phyloP scores from a whole-genome alignment of 208 protist genomes.

The Crithidia sp. region DNA sequence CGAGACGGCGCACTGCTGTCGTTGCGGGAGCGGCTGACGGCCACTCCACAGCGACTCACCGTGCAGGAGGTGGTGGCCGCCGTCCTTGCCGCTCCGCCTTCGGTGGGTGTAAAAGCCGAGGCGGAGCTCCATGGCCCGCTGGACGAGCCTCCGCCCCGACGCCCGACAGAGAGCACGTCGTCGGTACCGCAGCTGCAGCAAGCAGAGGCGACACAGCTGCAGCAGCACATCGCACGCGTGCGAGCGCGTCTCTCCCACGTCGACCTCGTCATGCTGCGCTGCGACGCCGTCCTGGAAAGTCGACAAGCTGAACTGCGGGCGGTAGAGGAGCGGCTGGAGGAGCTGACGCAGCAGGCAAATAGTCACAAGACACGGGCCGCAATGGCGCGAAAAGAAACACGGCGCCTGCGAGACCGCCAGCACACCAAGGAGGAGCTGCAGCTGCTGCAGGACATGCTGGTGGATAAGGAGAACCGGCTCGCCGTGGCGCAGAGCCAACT shows the following conservation, averaged over 20 bases:
- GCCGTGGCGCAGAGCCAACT: slow-evolving; percentile 35
- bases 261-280: slow-evolving; percentile 17
- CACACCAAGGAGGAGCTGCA: slow-evolving; percentile 59
- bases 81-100: slow-evolving; percentile 4
- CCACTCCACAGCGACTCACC: slow-evolving; percentile 2
- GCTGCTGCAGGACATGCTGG: slow-evolving; percentile 59
- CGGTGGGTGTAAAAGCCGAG: neutral
- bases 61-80: slow-evolving; percentile 21
- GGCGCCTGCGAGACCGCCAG: slow-evolving; percentile 41
- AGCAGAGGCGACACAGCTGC: slow-evolving; percentile 6
- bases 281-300: slow-evolving; percentile 20
- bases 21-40: neutral
- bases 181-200: neutral
- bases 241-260: slow-evolving; percentile 17
- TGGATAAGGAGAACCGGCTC: slow-evolving; percentile 57
- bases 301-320: slow-evolving; percentile 24
- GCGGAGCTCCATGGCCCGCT: neutral
- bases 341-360: slow-evolving; percentile 26
- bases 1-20: neutral
- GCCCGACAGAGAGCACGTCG: neutral
- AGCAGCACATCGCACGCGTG: slow-evolving; percentile 3
- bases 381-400: slow-evolving; percentile 19
- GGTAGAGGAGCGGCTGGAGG: slow-evolving; percentile 19
- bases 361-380: slow-evolving; percentile 25
- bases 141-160: slow-evolving; percentile 26